phyloP scores from a whole-genome alignment of 2,329 filamentous ascomycete species.

The Botryotinia narcissicola region DNA sequence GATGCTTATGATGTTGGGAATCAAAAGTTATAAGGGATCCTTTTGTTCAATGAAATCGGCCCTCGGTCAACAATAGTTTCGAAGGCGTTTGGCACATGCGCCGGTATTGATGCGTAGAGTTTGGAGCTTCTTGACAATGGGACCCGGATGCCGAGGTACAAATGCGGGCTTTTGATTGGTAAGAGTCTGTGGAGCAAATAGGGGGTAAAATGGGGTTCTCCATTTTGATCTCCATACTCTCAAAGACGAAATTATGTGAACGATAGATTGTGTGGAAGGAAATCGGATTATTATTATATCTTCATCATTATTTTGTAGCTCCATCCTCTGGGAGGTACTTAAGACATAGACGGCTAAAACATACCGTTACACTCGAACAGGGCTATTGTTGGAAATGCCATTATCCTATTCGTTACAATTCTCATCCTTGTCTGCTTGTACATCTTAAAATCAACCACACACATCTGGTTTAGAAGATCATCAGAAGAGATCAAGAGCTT shows the following conservation, averaged over 20 bases:
- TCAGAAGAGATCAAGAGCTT: not conserved
- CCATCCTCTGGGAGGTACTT: not conserved
- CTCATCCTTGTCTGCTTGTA: not conserved
- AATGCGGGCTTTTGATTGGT: not conserved
- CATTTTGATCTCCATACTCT: constrained; percentile 5
- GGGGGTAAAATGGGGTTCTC: constrained; percentile 11
- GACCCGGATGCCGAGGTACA: constrained; percentile 15
- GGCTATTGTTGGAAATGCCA: not conserved
- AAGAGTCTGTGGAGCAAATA: not conserved
- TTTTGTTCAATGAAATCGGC: constrained; percentile 20
- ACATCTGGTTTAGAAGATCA: not conserved
- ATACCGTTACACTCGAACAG: constrained; percentile 1
- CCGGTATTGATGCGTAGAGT: not conserved
- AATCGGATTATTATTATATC: not conserved
- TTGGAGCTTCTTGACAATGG: not conserved
- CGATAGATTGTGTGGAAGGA: not conserved
- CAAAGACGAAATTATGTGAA: not conserved
- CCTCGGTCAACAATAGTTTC: constrained; percentile 24
- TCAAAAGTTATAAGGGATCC: not conserved
- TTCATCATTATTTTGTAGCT: not conserved
- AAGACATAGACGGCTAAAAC: not conserved
- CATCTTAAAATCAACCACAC: not conserved
- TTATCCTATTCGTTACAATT: not conserved
- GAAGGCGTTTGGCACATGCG: constrained; percentile 1
- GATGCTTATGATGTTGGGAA: not conserved